Evolutionary conservation across 2,329 filamentous ascomycete genomes (phyloP), one percentile per base, ranked within the genome.

Genomic region (Colletotrichum melonis): DNA sequence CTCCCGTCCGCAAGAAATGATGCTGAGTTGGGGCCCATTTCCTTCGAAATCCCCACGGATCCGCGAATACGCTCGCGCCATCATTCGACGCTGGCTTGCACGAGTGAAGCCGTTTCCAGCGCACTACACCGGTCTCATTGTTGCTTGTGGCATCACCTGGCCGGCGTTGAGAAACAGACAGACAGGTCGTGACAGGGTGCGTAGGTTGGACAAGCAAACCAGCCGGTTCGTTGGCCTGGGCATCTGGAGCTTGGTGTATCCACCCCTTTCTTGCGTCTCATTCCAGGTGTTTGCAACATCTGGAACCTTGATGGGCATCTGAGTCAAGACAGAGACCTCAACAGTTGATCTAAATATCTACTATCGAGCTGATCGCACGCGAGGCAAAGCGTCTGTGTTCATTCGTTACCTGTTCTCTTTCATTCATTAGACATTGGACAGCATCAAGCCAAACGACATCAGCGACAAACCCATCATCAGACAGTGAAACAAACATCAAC

Each of bases 271-370:
- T 63, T 16, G 28, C 59, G 26, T 62, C 52, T n/a, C 69, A 63
- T 69, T 57, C 54, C 66, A 54, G 22, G n/a, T 54, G 59, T 64
- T 70, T 62, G 67, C 67, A 32, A 60, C 55, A 62, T 62, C 49
- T 35, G 60, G 56, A 55, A 73, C 71, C 71, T 70, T 73, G 71
- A 73, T 70, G 60, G 71, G 65, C 49, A 65, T 71, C 67, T 71
- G 67, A 73, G 56, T 73, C 71, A 73, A 60, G 46, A 12, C 71
- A 35, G 49, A 55, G 26, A 49, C 60, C 11, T 66, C 67, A 71
- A 57, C 56, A 57, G 56, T 58, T 52, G 60, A 70, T 66, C 55
- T 46, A 71, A 71, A 70, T 54, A 70, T 70, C 49, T 65, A 28
- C 49, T 22, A 57, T 52, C 56, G 28, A 70, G 56, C 67, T 66